Percentiles rank a stretch among this genome's conserved stretches.
These are phyloP conservation scores for Malus hybrid DNA, from an alignment of 331 rosid genomes.

Conservation along the genomic window DNA sequence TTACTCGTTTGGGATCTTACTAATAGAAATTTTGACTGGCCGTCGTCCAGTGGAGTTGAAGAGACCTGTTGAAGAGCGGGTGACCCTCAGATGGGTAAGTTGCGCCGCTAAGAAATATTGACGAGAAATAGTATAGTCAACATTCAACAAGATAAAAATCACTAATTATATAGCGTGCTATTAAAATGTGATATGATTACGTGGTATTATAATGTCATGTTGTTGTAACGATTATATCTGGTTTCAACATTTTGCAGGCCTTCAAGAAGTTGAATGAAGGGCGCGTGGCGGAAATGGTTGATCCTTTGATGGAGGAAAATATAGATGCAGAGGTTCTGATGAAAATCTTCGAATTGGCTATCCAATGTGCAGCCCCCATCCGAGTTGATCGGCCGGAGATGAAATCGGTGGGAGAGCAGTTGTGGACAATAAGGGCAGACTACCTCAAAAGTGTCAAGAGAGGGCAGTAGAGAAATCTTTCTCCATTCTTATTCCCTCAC, in stretches of 20 bases:
- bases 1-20: slow-evolving; percentile 89
- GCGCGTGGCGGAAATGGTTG: slow-evolving; percentile 43
- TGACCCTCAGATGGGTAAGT: slow-evolving; percentile 86
- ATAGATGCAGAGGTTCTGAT: slow-evolving; percentile 42
- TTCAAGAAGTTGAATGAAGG: slow-evolving; percentile 62
- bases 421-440: slow-evolving; percentile 84
- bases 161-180: no score
- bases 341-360: slow-evolving; percentile 67
- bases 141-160: neutral
- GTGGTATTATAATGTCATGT: no score
- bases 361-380: slow-evolving; percentile 79
- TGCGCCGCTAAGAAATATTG: no score
- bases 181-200: neutral
- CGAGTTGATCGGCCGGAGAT: slow-evolving; percentile 78
- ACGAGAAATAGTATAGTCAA: neutral
- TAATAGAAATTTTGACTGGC: slow-evolving; percentile 71
- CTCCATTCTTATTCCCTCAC: neutral
- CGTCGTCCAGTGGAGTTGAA: slow-evolving; percentile 93
- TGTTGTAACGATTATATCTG: neutral
- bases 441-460: slow-evolving; percentile 50
- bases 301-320: slow-evolving; percentile 63
- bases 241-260: slow-evolving; percentile 47
- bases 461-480: slow-evolving; percentile 12
- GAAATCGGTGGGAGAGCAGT: slow-evolving; percentile 73
- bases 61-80: slow-evolving; percentile 59